Evolutionary conservation across 2,329 filamentous ascomycete genomes (phyloP), one percentile per base, ranked within the genome.

Genomic region (Colletotrichum sublineola): DNA sequence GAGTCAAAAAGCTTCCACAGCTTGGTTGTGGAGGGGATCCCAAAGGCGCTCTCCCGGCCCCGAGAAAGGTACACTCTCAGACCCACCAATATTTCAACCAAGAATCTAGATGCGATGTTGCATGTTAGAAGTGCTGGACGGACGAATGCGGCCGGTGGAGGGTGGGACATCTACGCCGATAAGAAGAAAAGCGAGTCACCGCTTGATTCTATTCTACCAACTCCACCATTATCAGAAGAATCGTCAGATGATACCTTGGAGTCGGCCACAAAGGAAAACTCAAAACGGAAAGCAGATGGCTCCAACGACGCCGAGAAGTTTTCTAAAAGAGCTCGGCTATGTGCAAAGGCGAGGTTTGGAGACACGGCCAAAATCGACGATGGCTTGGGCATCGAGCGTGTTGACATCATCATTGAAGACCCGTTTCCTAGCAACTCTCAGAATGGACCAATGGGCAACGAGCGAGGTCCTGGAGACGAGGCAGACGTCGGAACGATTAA

Each of bases 131-230:
- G 95, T 0, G 84, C 91, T 0, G 90, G 92, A 1, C 88, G 93
- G 57, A 89, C 88, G 53, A 94, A 94, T 78, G 86, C 88, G 1
- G 93, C 93, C 2, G 90, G 90, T 31, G 95, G 94, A 1, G 94
- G 93, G 6, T 97, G 94, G 90, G 90, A 90, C 76, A 87, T 95
- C 31, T 97, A 97, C 78, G 89, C 92, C 6, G 90, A 93, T 71
- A 91, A 91, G 81, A 83, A 81, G 74, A 81, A 77, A 61, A 85
- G 83, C 33, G 85, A 87, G 64, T 88, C 86, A 29, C 90, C 90
- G 5, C 78, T 92, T 18, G 87, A 90, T 74, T 82, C 83, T 0
- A 77, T 85, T 6, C 77, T 88, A 36, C 87, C 87, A 0, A 84
- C 80, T 33, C 85, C 83, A 14, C 86, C 86, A 0, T 76, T 87